Conservation (phyloP, 108 stramenopile species). For the Cyclostephanos tholiformis region DNA sequence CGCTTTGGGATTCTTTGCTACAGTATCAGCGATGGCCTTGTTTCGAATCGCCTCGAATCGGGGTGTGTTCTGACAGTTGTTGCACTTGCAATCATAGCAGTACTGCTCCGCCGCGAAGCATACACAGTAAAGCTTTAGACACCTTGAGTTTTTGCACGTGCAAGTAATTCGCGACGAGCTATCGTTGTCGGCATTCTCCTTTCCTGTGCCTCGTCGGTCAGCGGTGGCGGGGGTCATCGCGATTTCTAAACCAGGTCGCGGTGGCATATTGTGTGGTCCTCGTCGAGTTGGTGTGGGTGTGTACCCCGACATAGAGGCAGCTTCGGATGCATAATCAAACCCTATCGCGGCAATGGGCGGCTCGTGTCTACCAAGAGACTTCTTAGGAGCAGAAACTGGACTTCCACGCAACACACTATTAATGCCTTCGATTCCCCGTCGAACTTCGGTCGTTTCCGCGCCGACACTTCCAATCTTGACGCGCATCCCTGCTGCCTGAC, state of each 20-base stretch:
- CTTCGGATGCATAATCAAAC: conserved; percentile 3
- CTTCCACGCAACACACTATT: conserved; percentile 48
- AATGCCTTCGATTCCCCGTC: conserved; percentile 34
- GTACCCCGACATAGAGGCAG: conserved; percentile 1
- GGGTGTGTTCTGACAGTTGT: conserved; percentile 81
- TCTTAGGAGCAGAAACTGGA: conserved; percentile 25
- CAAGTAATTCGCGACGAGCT: conserved; percentile 45
- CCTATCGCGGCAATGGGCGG: conserved; percentile 17
- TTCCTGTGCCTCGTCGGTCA: conserved; percentile 23
- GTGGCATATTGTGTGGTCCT: neutral
- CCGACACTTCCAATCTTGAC: conserved; percentile 35
- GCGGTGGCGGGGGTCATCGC: conserved; percentile 24
- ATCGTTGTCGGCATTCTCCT: conserved; percentile 23
- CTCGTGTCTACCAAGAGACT: conserved; percentile 4
- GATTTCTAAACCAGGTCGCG: neutral
- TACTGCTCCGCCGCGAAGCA: conserved; percentile 88
- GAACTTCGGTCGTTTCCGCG: conserved; percentile 13
- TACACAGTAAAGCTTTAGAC: conserved; percentile 96
- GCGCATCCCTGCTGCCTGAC: conserved; percentile 13
- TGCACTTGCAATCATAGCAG: conserved; percentile 93
- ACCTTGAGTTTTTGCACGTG: conserved; percentile 91
- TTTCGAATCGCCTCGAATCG: conserved; percentile 67
- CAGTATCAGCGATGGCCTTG: conserved; percentile 90
- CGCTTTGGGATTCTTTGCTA: conserved; percentile 83
- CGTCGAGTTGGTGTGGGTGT: conserved; percentile 9